Evolutionary conservation across 139 green algal species (phyloP), one percentile per base, ranked within the genome.

Genomic region (Volvox africanus): DNA sequence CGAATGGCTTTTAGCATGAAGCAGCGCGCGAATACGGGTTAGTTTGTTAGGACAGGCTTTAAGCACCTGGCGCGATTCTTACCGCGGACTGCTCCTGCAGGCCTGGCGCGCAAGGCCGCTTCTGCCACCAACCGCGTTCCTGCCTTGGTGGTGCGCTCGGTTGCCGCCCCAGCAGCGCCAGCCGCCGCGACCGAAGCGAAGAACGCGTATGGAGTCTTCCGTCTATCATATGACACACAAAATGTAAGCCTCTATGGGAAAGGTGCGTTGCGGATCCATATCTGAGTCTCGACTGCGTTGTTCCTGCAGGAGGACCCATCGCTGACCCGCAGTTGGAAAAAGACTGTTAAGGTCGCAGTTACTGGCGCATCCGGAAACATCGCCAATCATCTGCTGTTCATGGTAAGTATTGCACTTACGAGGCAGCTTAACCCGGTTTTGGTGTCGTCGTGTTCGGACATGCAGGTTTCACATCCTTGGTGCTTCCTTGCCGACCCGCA

Each of bases 371-470:
- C 97, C 13, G 97, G 97, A 30, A 96, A 97, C 92, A 99, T 99
- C 50, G 95, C 95, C 80, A 99, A 99, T 93, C 97, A 99, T 88
- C 93, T 99, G 65, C 93, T 99, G 19, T 99, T 99, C 94, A 98
- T 98, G 97, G 93, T 98, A 35, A 61, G 55, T 82, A 61, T 9
- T 37, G 50, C 61, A 88, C 44, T 55, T 9, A 55, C 9, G n/a
- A n/a, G n/a, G 44, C 44, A 55, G 44, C 44, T 55, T 55, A 9
- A 9, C 44, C 44, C 65, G 65, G 21, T 73, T 28, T 30, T 73
- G 65, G 5, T 28, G 21, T 73, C 65, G 65, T 28, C 65, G 44
- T 30, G 65, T 73, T 73, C 24, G 12, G 28, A 73, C 84, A 33
- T 75, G 37, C 69, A 33, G 18, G 5, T 20, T 61, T 76, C 5